Evolutionary conservation across 805 yeast genomes (phyloP), one percentile per base, ranked within the genome.

Genomic region (Saccharomyces mikatae): DNA sequence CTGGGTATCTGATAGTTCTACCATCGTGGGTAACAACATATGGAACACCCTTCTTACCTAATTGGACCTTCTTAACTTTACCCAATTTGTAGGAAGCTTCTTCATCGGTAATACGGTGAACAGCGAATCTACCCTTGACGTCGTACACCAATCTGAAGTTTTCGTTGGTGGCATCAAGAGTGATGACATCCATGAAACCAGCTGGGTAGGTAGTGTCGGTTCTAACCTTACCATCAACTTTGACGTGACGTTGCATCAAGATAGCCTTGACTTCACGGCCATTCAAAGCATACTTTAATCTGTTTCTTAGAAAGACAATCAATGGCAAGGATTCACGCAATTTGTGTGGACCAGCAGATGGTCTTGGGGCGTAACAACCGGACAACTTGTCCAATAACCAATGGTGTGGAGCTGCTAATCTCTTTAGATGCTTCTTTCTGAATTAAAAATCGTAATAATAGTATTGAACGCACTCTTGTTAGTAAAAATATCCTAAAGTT

Each of bases 341-440:
- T 81, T 92, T 94, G 84, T 92, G 99, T 77, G 99, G 99, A 83
- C 99, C 99, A 71, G 96, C 86, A 64, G 97, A 90, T 75, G 98
- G 96, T 83, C 98, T 90, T 82, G 99, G 99, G 65, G 99, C 99
- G 78, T 94, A 94, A 74, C 89, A 83, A 77, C 99, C 99, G 75
- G 97, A 88, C 82, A 94, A 84, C 83, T 94, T 94, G 95, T 95
- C 99, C 83, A 94, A 89, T 95, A 94, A 88, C 99, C 99, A 94
- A 87, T 94, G 99, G 83, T 91, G 87, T 84, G 99, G 99, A 78
- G 99, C 99, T 78, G 98, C 97, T 80, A 92, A 87, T 87, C 98
- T 90, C 87, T 92, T 91, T 79, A 91, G 86, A 79, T 92, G 97
- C 86, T 92, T 91, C 91, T 90, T 89, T 87, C 91, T 87, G 75